A percentile compares a stretch with the other conserved stretches of the same genome.
Conservation (phyloP, 2,329 filamentous ascomycete genomes). For the Colletotrichum truncatum region DNA sequence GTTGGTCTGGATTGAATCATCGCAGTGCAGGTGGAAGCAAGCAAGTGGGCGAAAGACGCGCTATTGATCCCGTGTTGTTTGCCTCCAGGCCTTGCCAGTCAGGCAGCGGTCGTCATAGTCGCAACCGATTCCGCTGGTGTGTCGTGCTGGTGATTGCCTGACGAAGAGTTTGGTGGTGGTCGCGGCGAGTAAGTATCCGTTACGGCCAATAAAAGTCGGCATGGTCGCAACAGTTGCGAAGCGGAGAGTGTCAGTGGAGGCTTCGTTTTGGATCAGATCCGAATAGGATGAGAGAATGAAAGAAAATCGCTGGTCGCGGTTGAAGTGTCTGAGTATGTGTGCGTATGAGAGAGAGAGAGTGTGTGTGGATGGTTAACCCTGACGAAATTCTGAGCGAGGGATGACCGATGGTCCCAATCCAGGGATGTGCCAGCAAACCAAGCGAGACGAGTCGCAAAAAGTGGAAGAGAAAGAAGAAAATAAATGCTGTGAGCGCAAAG, state of each 20-base stretch:
- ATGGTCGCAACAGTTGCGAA: neutral
- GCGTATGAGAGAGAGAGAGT: neutral
- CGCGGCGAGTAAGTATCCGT: neutral
- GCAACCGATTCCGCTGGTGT: neutral
- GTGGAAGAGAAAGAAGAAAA: neutral
- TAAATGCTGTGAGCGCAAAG: neutral
- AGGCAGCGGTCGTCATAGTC: conserved; percentile 10
- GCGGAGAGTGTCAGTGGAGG: neutral
- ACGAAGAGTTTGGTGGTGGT: neutral
- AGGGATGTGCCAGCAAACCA: conserved; percentile 19
- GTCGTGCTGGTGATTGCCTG: neutral
- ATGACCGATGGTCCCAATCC: conserved; percentile 6
- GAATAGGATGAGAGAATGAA: neutral
- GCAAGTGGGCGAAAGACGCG: neutral
- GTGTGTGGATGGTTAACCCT: conserved; percentile 16
- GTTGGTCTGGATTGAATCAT: neutral
- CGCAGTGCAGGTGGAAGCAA: neutral
- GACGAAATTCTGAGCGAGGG: conserved; percentile 6
- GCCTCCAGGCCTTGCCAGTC: neutral
- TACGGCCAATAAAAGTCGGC: neutral
- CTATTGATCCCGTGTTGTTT: conserved; percentile 1
- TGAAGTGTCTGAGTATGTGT: no score
- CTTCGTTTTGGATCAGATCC: neutral
- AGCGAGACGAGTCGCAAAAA: neutral
- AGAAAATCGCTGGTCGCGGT: neutral